Percentiles rank a stretch among this genome's conserved stretches.
These are phyloP conservation scores for Drechmeria coniospora DNA, from an alignment of 2,329 filamentous ascomycete species.

Conservation along the genomic window DNA sequence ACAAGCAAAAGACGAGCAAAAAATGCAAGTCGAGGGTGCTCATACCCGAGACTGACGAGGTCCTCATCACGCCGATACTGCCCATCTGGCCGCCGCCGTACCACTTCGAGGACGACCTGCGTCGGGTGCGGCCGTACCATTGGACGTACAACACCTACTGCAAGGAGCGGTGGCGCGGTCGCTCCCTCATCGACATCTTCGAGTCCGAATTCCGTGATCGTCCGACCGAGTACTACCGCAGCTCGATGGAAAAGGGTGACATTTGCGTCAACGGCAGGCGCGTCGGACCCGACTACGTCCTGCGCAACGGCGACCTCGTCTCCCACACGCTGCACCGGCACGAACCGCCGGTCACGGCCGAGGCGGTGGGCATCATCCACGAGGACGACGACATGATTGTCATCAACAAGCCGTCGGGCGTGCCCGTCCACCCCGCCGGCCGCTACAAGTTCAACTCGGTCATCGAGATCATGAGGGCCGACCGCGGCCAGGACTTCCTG, in stretches of 20 bases:
- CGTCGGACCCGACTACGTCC: slow-evolving; percentile 50
- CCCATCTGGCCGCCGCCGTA: slow-evolving; percentile 50
- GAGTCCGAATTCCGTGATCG: slow-evolving; percentile 83
- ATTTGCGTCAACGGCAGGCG: slow-evolving; percentile 67
- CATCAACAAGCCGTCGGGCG: slow-evolving; percentile 89
- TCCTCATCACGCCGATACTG: slow-evolving; percentile 17
- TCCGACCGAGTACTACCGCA: slow-evolving; percentile 70
- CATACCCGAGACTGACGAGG: slow-evolving; percentile 8
- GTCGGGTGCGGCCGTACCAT: slow-evolving; percentile 73
- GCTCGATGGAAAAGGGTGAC: slow-evolving; percentile 64
- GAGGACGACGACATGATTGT: slow-evolving; percentile 90
- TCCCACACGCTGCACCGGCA: slow-evolving; percentile 91
- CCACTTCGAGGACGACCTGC: slow-evolving; percentile 67
- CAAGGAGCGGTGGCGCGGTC: slow-evolving; percentile 83
- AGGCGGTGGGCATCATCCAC: slow-evolving; percentile 68
- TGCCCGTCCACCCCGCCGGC: slow-evolving; percentile 89
- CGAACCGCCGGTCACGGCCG: slow-evolving; percentile 78
- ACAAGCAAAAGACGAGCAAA: neutral
- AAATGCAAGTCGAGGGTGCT: neutral
- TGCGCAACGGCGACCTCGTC: slow-evolving; percentile 82
- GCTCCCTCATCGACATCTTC: slow-evolving; percentile 75
- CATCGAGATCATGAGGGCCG: slow-evolving; percentile 79
- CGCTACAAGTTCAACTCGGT: slow-evolving; percentile 94
- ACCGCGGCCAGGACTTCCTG: slow-evolving; percentile 41
- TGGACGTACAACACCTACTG: slow-evolving; percentile 91